phyloP scores from a whole-genome alignment of 768 basidiomycete genomes.

The Tylopilus rubrobrunneus region DNA sequence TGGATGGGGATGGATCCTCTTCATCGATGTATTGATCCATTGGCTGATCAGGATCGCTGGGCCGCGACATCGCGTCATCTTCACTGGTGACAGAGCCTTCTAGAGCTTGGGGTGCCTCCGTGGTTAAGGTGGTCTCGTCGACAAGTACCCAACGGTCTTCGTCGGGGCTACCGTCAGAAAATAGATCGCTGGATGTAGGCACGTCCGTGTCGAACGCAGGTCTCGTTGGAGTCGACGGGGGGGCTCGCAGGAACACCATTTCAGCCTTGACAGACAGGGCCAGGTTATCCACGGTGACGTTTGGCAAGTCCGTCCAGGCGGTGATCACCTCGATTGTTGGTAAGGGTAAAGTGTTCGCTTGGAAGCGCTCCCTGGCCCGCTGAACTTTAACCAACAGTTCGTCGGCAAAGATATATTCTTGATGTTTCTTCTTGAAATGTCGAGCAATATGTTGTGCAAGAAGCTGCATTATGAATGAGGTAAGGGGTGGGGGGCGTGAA shows the following conservation, averaged over 20 bases:
- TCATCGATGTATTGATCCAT: background rate
- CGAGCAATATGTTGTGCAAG: conserved; percentile 1
- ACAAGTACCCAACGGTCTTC: conserved; percentile 2
- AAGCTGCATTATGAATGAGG: conserved; percentile 5
- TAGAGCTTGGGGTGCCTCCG: background rate
- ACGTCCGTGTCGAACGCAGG: conserved; percentile 2
- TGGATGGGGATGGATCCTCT: background rate
- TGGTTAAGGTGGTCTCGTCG: background rate
- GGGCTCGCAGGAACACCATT: conserved; percentile 3
- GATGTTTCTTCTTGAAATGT: conserved; percentile 14
- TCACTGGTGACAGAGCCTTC: background rate
- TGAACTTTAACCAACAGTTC: conserved; percentile 16
- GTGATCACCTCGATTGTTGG: conserved; percentile 16
- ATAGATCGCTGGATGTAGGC: background rate
- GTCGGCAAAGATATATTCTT: conserved; percentile 4
- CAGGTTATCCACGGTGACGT: conserved; percentile 11
- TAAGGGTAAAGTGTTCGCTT: conserved; percentile 8
- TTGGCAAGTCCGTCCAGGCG: conserved; percentile 28
- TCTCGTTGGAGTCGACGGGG: conserved; percentile 21
- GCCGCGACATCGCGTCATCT: background rate
- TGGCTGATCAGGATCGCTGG: background rate
- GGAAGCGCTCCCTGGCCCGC: conserved; percentile 19
- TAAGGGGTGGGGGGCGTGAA: background rate
- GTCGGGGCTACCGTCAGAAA: background rate
- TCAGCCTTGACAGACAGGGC: conserved; percentile 7